Conservation (phyloP, 2,329 filamentous ascomycete genomes). For the Sporothrix curviconia region DNA sequence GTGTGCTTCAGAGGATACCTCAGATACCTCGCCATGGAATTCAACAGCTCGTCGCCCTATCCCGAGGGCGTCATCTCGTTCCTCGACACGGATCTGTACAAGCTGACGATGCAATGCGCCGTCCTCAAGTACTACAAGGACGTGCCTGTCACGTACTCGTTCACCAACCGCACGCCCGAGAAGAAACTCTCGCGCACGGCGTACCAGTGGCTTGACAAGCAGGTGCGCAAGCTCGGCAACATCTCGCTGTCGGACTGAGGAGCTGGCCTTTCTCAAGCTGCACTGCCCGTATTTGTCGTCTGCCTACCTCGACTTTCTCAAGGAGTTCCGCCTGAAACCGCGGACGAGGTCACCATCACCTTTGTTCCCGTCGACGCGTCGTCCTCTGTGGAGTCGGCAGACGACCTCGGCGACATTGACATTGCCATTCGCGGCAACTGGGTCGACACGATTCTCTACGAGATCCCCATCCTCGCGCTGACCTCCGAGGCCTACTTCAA, state of each 20-base stretch:
- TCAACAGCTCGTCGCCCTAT: slow-evolving; percentile 59
- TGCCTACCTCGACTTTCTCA: slow-evolving; percentile 74
- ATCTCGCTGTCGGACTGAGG: slow-evolving; percentile 72
- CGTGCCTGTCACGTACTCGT: slow-evolving; percentile 78
- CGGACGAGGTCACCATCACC: slow-evolving; percentile 68
- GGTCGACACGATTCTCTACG: slow-evolving; percentile 95
- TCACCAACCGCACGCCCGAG: slow-evolving; percentile 90
- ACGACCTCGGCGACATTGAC: slow-evolving; percentile 64
- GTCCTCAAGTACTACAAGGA: slow-evolving; percentile 87
- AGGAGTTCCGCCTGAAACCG: slow-evolving; percentile 73
- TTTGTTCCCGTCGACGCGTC: slow-evolving; percentile 54
- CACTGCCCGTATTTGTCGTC: slow-evolving; percentile 74
- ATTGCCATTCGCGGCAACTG: slow-evolving; percentile 76
- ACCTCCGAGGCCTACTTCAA: slow-evolving; percentile 97
- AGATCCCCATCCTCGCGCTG: slow-evolving; percentile 86
- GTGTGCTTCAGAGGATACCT: too few species aligned
- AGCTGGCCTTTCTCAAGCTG: slow-evolving; percentile 69
- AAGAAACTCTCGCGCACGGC: slow-evolving; percentile 82
- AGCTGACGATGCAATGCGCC: slow-evolving; percentile 97
- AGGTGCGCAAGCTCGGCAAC: slow-evolving; percentile 78
- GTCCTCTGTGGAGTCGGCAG: slow-evolving; percentile 46
- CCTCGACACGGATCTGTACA: slow-evolving; percentile 82
- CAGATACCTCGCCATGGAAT: slow-evolving; percentile 55
- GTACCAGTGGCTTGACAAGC: slow-evolving; percentile 76
- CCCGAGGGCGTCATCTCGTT: slow-evolving; percentile 77